Evolutionary conservation across 1,284 basidiomycete genomes (phyloP), one percentile per base, ranked within the genome.

Genomic region (Pseudozyma flocculosa): DNA sequence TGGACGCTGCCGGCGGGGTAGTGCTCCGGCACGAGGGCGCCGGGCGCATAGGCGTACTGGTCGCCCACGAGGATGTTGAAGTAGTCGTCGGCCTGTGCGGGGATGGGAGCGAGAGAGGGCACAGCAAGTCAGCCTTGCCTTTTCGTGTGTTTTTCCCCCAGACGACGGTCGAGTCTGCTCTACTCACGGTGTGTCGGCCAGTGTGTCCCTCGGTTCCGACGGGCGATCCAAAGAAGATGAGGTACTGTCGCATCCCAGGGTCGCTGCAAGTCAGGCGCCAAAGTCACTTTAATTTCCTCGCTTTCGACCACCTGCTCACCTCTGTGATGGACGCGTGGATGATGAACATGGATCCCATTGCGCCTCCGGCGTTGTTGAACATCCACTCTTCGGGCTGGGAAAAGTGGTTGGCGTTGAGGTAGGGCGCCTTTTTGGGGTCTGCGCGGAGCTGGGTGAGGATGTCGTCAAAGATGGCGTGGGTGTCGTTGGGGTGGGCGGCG

Each of bases 291-390:
- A 29, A 11, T 29, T 29, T 29, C 26, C 26, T 29, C 26, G 26
- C 26, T 29, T 29, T 5, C 26, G 3, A 40, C 29, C 17, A 14
- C 10, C 26, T 32, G 23, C 48, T 40, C 23, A 59, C 48, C 89
- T 74, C 94, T 85, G 81, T 92, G 90, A 82, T 94, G 79, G 85
- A 88, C 17, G 92, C 90, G 75, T 96, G 93, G 65, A 98, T 89
- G 80, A 97, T 85, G 80, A 91, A 96, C 94, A 98, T 97, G 40
- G 87, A 87, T 40, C 81, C 94, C 94, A 97, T 98, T 0, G 95
- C 94, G 48, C 95, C 94, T 18, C 93, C 94, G 1, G 94, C 94
- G 75, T 98, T 98, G 82, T 88, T 97, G 81, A 95, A 90, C 40
- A 97, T 85, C 94, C 94, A 97, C 75, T 97, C 92, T 21, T 84